These are phyloP conservation scores for Emmonsiellopsis sp. DNA, from an alignment of 2,329 filamentous ascomycete genomes.

Conservation along the genomic window DNA sequence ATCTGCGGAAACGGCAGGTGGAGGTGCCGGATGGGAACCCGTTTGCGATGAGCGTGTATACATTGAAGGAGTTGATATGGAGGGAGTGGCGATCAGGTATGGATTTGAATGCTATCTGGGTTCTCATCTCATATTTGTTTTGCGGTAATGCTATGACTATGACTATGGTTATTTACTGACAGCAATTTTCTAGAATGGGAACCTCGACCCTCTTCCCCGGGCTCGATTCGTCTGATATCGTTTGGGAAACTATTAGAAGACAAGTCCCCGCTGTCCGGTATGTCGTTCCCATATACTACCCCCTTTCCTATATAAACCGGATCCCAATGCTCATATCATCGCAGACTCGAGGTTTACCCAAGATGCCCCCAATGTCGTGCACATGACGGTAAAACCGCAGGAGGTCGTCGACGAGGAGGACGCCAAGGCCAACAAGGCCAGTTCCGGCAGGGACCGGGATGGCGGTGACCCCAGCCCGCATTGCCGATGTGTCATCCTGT, in stretches of 20 bases:
- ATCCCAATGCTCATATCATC: slow-evolving; percentile 1
- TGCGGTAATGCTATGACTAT: neutral
- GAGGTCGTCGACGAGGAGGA: slow-evolving; percentile 75
- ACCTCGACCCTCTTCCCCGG: slow-evolving; percentile 71
- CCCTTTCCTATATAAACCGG: neutral
- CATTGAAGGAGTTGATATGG: slow-evolving; percentile 85
- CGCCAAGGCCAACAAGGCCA: slow-evolving; percentile 54
- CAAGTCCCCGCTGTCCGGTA: slow-evolving; percentile 76
- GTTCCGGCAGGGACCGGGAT: slow-evolving; percentile 42
- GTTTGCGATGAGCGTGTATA: slow-evolving; percentile 86
- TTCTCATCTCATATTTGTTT: neutral
- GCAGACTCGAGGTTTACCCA: slow-evolving; percentile 70
- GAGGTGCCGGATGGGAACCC: slow-evolving; percentile 69
- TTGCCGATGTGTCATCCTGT: slow-evolving; percentile 58
- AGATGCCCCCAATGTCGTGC: slow-evolving; percentile 73
- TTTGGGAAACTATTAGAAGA: slow-evolving; percentile 88
- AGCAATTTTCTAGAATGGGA: slow-evolving; percentile 60
- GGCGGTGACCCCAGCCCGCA: slow-evolving; percentile 48
- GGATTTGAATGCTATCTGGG: slow-evolving; percentile 3
- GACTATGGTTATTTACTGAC: neutral
- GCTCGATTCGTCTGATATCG: slow-evolving; percentile 80
- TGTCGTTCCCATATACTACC: slow-evolving; percentile 20
- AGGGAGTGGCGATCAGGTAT: slow-evolving; percentile 76
- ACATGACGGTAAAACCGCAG: slow-evolving; percentile 85
- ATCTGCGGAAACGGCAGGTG: slow-evolving; percentile 71